Evolutionary conservation across 371 early-diverging fungal genomes (phyloP).

Genomic region (Mucor racemosus): DNA sequence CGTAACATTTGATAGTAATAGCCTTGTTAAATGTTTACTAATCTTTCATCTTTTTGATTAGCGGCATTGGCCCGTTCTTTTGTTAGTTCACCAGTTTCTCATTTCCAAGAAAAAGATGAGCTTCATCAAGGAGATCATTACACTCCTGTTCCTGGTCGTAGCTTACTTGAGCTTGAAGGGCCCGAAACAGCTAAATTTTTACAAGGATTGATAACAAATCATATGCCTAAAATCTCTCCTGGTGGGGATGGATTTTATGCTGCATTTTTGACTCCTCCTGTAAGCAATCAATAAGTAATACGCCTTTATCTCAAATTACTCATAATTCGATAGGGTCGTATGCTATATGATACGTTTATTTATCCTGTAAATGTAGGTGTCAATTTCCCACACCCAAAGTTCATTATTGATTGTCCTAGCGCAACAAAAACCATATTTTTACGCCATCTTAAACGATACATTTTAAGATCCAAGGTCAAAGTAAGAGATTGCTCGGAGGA

Average conservation of each 20-base stretch:
- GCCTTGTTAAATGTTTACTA: no score
- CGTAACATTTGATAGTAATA: neutral
- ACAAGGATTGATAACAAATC: slow-evolving; percentile 90
- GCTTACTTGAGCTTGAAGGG: slow-evolving; percentile 73
- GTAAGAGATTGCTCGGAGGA: slow-evolving; percentile 68
- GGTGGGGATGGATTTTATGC: slow-evolving; percentile 77
- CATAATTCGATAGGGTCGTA: slow-evolving; percentile 66
- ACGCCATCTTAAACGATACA: slow-evolving; percentile 77
- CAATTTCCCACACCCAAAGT: slow-evolving; percentile 71
- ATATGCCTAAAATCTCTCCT: slow-evolving; percentile 73
- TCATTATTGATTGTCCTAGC: slow-evolving; percentile 79
- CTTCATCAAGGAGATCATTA: slow-evolving; percentile 37
- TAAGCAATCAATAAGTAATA: slow-evolving; percentile 25
- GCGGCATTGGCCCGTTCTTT: slow-evolving; percentile 16
- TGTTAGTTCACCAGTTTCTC: slow-evolving; percentile 15
- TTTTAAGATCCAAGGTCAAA: slow-evolving; percentile 77
- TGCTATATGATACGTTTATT: slow-evolving; percentile 90
- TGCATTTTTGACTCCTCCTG: slow-evolving; percentile 82
- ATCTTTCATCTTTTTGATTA: neutral
- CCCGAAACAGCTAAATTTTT: slow-evolving; percentile 80
- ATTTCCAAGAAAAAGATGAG: slow-evolving; percentile 27
- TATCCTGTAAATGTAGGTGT: slow-evolving; percentile 73
- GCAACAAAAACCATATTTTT: slow-evolving; percentile 52
- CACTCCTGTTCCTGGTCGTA: slow-evolving; percentile 63
- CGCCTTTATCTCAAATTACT: neutral